Evolutionary conservation across 176 grass and related monocot species (phyloP).

Genomic region (Raddia guianensis): DNA sequence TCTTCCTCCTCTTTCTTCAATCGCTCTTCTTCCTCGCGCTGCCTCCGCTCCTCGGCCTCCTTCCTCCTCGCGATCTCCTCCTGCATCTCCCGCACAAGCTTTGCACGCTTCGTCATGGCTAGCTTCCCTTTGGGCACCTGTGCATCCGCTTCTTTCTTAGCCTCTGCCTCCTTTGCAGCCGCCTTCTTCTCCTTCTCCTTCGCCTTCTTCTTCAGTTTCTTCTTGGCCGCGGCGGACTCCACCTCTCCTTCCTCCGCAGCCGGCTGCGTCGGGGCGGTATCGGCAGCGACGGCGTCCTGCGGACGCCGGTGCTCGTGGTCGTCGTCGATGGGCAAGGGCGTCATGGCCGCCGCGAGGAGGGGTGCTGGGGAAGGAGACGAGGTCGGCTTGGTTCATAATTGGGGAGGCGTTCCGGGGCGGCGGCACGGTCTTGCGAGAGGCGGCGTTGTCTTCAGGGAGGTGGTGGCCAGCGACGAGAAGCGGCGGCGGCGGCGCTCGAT

Average conservation of each 20-base stretch:
- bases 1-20: constrained; percentile 87
- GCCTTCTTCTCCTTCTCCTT: constrained; percentile 96
- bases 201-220: constrained; percentile 96
- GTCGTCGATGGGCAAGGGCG: too few relatives aligned
- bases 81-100: constrained; percentile 83
- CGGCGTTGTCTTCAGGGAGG: too few relatives aligned
- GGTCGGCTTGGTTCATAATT: too few relatives aligned
- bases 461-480: too few relatives aligned
- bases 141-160: constrained; percentile 53
- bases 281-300: too few relatives aligned
- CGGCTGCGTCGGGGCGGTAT: too few relatives aligned
- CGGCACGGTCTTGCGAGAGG: too few relatives aligned
- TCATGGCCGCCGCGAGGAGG: too few relatives aligned
- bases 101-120: constrained; percentile 79
- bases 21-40: constrained; percentile 79
- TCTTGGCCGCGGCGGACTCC: constrained; percentile 83
- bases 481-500: too few relatives aligned
- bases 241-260: constrained; percentile 57
- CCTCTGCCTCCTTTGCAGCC: constrained; percentile 55
- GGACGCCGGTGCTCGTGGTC: too few relatives aligned
- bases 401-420: too few relatives aligned
- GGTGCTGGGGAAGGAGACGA: too few relatives aligned
- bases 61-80: constrained; percentile 71
- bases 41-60: constrained; percentile 74
- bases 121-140: constrained; percentile 73